Evolutionary conservation across 73 alveolate genomes (phyloP).

Genomic region (Paramecium tetraurelia): DNA sequence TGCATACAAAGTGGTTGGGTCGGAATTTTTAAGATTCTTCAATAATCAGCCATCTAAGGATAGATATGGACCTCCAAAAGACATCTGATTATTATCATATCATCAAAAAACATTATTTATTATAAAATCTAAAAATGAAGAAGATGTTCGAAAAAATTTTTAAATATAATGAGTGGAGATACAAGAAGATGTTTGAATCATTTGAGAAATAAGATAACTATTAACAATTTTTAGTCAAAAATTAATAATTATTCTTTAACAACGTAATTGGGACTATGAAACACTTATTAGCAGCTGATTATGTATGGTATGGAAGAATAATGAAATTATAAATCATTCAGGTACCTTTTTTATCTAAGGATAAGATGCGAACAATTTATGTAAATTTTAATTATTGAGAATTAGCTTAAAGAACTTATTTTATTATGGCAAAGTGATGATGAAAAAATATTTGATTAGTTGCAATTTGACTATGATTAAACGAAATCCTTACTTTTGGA

Average conservation of each 20-base stretch:
- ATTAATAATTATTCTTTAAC: not conserved
- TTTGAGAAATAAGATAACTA: not conserved
- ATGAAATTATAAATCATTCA: not conserved
- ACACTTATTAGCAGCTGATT: conserved; percentile 6
- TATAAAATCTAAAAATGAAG: not conserved
- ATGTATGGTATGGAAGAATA: conserved; percentile 33
- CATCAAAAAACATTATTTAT: not conserved
- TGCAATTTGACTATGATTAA: not conserved
- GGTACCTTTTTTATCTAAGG: not conserved
- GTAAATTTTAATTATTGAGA: not conserved
- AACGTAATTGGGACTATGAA: conserved; percentile 2
- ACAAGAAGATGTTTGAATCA: not conserved
- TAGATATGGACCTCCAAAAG: conserved; percentile 33
- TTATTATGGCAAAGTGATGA: not conserved
- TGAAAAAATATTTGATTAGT: not conserved
- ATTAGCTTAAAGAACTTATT: not conserved
- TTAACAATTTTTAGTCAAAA: not conserved
- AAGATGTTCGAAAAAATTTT: not conserved
- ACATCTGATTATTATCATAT: not conserved
- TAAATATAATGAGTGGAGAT: not conserved
- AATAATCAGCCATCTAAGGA: conserved; percentile 7
- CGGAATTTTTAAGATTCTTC: not conserved
- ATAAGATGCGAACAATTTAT: not conserved
- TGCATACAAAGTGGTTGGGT: conserved; percentile 35
- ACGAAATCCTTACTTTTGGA: not conserved